Conservation (phyloP, 176 grass and related monocot species). For the Poa annua region DNA sequence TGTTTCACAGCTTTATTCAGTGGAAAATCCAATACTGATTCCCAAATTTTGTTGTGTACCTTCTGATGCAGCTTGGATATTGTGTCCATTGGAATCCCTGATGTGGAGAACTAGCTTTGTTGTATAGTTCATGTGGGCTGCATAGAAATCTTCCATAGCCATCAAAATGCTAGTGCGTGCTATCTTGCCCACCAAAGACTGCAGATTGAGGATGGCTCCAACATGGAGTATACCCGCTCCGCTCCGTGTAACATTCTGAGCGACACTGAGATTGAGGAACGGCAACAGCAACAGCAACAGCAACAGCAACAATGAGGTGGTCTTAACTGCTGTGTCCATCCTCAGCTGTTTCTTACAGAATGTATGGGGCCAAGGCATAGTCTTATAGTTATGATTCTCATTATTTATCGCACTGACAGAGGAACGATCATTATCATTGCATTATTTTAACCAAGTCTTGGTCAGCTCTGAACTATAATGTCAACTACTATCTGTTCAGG, state of each 20-base stretch:
- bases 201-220: slow-evolving; percentile 53
- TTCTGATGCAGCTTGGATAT: slow-evolving; percentile 48
- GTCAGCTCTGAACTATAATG: neutral
- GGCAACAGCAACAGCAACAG: neutral
- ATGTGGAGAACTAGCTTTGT: slow-evolving; percentile 48
- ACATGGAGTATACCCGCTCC: slow-evolving; percentile 10
- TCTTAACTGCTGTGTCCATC: neutral
- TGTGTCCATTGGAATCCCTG: slow-evolving; percentile 37
- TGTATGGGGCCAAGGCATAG: neutral
- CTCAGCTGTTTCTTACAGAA: slow-evolving; percentile 4
- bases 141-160: slow-evolving; percentile 59
- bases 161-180: slow-evolving; percentile 48
- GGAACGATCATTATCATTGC: neutral
- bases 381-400: slow-evolving; percentile 7
- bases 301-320: neutral
- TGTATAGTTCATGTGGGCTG: slow-evolving; percentile 36
- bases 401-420: neutral
- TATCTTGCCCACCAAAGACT: slow-evolving; percentile 41
- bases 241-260: neutral
- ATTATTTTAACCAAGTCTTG: slow-evolving; percentile 18
- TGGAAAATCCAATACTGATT: neutral
- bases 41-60: slow-evolving; percentile 34
- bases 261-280: neutral
- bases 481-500: neutral
- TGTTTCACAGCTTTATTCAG: neutral